Base-by-base conservation (phyloP, 129 eudicot genomes). In the Tagetes patula region DNA sequence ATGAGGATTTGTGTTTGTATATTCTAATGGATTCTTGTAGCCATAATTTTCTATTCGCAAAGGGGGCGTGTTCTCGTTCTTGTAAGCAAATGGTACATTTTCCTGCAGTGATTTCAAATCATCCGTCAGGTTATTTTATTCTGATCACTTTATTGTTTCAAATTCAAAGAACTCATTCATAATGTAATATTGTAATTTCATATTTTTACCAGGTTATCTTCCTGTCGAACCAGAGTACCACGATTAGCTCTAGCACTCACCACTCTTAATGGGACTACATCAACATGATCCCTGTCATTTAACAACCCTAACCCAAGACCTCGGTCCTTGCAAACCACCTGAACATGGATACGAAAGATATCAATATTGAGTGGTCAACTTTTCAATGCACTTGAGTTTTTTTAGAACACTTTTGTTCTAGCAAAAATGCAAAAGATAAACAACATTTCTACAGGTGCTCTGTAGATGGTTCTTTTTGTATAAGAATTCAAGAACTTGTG, bases 251-350 rank as follows among this genome's bases (percentile, higher is more conserved):
- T 74, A 70, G 67, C 38, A 47, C 60, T 67, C 41, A 74, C 70
- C 42, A 79, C 68, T 66, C 75, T 66, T 55, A 78, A n/a, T 3
- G 87, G 82, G 7, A 66, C 75, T 52, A 45, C 72, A 63, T 86
- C 90, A 70, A 42, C 61, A 45, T 80, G 76, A 69, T 86, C 50
- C 65, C 73, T 77, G 67, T 80, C 82, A 38, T 70, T 73, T 52
- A 64, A 12, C 27, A 78, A 12, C 47, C 89, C 85, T 84, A 82
- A 74, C 54, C 91, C 96, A 56, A 86, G 86, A 71, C 96, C 89
- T 70, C 88, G 84, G 64, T 84, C 92, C 75, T 76, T 89, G 85
- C 90, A 89, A 79, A 87, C 82, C 74, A 86, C 96, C 96, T 89
- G 79, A 72, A 67, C 67, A 61, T 36, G 8, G 45, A 61, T 33